These are phyloP conservation scores for Didymella pinodella DNA, from an alignment of 2,329 filamentous ascomycete species.

Conservation along the genomic window DNA sequence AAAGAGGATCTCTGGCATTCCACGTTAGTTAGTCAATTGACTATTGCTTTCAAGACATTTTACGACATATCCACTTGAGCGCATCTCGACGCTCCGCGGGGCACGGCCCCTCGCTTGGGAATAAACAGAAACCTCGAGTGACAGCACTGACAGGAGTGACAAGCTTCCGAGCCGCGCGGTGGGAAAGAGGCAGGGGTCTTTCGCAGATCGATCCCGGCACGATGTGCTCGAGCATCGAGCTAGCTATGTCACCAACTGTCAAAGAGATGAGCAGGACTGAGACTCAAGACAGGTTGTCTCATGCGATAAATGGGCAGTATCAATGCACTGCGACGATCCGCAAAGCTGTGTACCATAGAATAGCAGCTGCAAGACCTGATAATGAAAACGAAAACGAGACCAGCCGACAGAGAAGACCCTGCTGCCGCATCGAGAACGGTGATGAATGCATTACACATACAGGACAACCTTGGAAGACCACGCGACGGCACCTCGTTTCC, in stretches of 20 bases:
- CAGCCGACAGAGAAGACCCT: constrained; percentile 3
- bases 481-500: constrained; percentile 8
- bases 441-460: neutral
- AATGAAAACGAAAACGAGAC: neutral
- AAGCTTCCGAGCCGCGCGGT: constrained; percentile 9
- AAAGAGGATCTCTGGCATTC: neutral
- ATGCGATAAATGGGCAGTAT: neutral
- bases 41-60: neutral
- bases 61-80: neutral
- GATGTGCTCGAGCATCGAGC: constrained; percentile 3
- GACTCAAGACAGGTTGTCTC: neutral
- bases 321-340: neutral
- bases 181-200: constrained; percentile 2
- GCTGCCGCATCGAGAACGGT: neutral
- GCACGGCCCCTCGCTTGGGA: constrained; percentile 3
- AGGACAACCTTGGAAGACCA: neutral
- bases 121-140: constrained; percentile 2
- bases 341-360: neutral
- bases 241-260: neutral
- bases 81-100: neutral
- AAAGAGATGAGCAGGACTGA: constrained; percentile 7
- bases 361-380: too few relatives aligned
- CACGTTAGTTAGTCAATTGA: neutral
- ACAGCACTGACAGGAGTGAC: constrained; percentile 4
- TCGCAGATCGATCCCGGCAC: neutral